Percentiles rank a stretch among this genome's conserved stretches.
Evolutionary conservation across 2,329 filamentous ascomycete genomes (phyloP).

Genomic region (Fulvia fulva): DNA sequence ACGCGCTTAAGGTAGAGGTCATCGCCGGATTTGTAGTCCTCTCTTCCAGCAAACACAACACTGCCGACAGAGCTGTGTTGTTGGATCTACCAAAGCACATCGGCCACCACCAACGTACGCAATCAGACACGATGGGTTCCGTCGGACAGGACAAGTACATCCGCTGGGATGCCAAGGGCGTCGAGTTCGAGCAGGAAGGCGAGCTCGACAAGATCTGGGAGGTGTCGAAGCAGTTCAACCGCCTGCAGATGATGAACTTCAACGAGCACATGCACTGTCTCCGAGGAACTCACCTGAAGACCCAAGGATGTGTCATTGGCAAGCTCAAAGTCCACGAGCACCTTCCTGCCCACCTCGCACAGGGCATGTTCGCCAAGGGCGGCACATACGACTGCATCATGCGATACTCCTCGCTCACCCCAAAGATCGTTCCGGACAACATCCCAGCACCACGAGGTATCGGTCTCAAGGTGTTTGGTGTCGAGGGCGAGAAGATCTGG

Average conservation of each 20-base stretch:
- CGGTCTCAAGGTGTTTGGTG: constrained; percentile 36
- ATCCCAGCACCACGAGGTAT: constrained; percentile 35
- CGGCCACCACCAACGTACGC: not conserved
- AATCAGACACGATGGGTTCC: constrained; percentile 12
- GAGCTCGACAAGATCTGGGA: constrained; percentile 36
- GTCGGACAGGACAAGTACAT: constrained; percentile 17
- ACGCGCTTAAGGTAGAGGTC: not conserved
- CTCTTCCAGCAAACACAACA: not conserved
- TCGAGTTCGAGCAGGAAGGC: constrained; percentile 31
- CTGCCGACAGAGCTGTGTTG: not conserved
- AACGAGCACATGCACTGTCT: constrained; percentile 37
- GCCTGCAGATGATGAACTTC: constrained; percentile 41
- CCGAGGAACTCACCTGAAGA: constrained; percentile 38
- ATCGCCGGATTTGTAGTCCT: not conserved
- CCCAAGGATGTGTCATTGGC: constrained; percentile 34
- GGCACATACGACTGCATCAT: constrained; percentile 36
- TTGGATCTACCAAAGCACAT: not conserved
- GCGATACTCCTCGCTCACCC: constrained; percentile 37
- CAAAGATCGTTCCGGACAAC: constrained; percentile 37
- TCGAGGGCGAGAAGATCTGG: constrained; percentile 36
- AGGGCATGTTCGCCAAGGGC: constrained; percentile 36
- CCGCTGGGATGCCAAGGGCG: constrained; percentile 33
- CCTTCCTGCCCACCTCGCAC: constrained; percentile 34
- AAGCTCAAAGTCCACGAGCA: constrained; percentile 32
- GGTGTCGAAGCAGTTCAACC: constrained; percentile 36